Evolutionary conservation across 768 basidiomycete genomes (phyloP).

Genomic region (Gelatoporia subvermispora): DNA sequence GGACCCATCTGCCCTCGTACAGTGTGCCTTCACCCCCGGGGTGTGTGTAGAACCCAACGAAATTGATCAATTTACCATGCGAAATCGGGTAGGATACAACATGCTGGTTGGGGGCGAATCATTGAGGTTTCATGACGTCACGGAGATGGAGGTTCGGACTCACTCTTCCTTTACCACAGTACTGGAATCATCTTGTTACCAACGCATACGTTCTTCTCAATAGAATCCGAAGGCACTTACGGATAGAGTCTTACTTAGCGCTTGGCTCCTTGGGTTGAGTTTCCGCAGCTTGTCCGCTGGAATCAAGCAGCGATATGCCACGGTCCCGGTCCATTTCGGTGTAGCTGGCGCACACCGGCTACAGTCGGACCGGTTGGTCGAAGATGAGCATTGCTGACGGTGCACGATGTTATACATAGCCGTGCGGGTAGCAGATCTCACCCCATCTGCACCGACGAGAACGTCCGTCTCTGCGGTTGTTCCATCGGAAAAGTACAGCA

Average conservation of each 20-base stretch:
- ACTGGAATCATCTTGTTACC: slow-evolving; percentile 2
- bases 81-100: slow-evolving; percentile 24
- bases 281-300: slow-evolving; percentile 15
- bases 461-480: slow-evolving; percentile 19
- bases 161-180: slow-evolving; percentile 18
- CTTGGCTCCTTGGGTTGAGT: slow-evolving; percentile 12
- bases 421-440: slow-evolving; percentile 21
- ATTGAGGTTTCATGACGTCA: not conserved
- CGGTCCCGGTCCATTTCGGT: slow-evolving; percentile 23
- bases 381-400: slow-evolving; percentile 5
- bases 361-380: slow-evolving; percentile 3
- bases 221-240: not conserved
- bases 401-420: slow-evolving; percentile 16
- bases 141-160: not conserved
- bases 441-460: slow-evolving; percentile 24
- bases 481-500: slow-evolving; percentile 19
- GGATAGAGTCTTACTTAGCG: slow-evolving; percentile 7
- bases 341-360: slow-evolving; percentile 7
- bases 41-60: slow-evolving; percentile 18
- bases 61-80: slow-evolving; percentile 19
- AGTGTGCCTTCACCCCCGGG: slow-evolving; percentile 16
- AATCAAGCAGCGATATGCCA: slow-evolving; percentile 22
- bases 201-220: no score
- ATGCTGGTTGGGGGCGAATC: slow-evolving; percentile 9
- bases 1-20: slow-evolving; percentile 21